Evolutionary conservation across 257 asterid genomes (phyloP).

Genomic region (Solanum dulcamara): DNA sequence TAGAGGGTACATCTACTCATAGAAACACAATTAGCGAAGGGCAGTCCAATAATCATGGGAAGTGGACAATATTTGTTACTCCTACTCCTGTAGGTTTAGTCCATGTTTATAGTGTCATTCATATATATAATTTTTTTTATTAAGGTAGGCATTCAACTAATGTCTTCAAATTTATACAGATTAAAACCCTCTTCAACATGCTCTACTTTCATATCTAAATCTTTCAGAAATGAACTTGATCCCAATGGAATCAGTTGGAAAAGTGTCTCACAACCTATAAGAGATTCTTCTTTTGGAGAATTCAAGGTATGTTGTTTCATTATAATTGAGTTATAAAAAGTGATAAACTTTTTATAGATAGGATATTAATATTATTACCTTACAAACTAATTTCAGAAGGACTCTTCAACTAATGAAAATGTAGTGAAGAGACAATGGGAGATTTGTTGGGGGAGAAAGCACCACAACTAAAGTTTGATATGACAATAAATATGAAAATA

Average conservation of each 20-base stretch:
- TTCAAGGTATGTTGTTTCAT: neutral
- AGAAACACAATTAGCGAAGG: neutral
- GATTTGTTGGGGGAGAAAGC: too few species aligned
- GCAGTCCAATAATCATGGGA: neutral
- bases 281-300: neutral
- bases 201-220: neutral
- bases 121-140: too few species aligned
- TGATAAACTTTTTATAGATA: neutral
- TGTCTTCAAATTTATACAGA: neutral
- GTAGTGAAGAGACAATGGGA: neutral
- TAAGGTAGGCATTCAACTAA: too few species aligned
- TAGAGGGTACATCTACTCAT: neutral
- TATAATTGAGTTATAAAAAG: neutral
- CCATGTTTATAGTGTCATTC: neutral
- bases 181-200: neutral
- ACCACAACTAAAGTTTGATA: too few species aligned
- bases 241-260: neutral
- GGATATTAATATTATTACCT: neutral
- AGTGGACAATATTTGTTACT: neutral
- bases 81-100: neutral
- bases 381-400: neutral
- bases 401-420: neutral
- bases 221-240: neutral
- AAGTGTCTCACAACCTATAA: neutral
- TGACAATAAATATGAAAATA: too few species aligned